Conservation (phyloP, 73 alveolate species). For the Effrenium voratum region DNA sequence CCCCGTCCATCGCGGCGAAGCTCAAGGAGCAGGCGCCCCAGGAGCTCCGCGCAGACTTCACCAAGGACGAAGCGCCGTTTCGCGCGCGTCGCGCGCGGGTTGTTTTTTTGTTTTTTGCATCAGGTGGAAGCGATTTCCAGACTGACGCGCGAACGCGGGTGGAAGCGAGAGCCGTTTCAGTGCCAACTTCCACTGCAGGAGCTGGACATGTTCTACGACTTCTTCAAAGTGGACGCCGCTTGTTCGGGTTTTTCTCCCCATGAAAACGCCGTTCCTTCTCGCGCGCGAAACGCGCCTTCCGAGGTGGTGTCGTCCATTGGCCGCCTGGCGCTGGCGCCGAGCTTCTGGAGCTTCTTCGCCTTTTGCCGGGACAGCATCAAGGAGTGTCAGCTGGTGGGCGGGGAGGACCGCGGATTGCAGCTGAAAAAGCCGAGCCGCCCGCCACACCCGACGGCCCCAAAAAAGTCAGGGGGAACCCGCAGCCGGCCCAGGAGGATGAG, state of each 20-base stretch:
- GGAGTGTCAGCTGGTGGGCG: conserved; percentile 64
- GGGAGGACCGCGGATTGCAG: background rate
- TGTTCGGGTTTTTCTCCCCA: no score
- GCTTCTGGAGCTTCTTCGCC: conserved; percentile 90
- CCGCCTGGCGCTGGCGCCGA: conserved; percentile 27
- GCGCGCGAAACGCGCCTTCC: background rate
- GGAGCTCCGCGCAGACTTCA: conserved; percentile 71
- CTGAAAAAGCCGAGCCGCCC: background rate
- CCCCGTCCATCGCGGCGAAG: conserved; percentile 80
- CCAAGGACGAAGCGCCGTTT: conserved; percentile 65
- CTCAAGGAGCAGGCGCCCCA: conserved; percentile 85
- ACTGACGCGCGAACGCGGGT: no score
- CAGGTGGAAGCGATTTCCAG: no score
- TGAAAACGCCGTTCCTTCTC: no score
- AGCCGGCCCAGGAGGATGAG: conserved; percentile 29
- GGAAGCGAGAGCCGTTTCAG: no score
- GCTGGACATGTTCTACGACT: conserved; percentile 60
- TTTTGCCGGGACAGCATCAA: conserved; percentile 89
- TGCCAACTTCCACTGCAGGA: conserved; percentile 7
- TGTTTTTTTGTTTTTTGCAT: no score
- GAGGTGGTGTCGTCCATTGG: conserved; percentile 60
- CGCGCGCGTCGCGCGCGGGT: no score
- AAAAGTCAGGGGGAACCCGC: no score
- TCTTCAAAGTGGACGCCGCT: conserved; percentile 72
- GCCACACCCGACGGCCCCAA: background rate